These are phyloP conservation scores for Colletotrichum sp. DNA, from an alignment of 2,329 filamentous ascomycete species.

Conservation along the genomic window DNA sequence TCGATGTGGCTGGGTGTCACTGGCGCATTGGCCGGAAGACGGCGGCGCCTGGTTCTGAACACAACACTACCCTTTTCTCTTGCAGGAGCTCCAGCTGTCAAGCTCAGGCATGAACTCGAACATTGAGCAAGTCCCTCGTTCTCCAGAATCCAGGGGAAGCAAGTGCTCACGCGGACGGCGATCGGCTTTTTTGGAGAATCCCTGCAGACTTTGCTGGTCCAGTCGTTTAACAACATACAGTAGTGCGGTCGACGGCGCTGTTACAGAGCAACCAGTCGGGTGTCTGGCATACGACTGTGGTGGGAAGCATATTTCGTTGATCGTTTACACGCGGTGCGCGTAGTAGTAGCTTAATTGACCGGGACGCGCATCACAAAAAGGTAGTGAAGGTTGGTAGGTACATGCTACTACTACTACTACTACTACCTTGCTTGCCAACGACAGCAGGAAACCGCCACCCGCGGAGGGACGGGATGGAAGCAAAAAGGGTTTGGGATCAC, in stretches of 20 bases:
- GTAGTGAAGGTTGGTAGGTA: neutral
- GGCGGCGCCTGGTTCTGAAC: neutral
- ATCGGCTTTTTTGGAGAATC: constrained; percentile 13
- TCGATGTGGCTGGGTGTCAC: neutral
- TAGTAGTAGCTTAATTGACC: neutral
- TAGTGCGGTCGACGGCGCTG: neutral
- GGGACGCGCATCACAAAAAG: neutral
- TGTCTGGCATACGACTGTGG: neutral
- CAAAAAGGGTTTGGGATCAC: neutral
- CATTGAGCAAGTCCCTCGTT: neutral
- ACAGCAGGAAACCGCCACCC: neutral
- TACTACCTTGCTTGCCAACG: neutral
- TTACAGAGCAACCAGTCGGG: neutral
- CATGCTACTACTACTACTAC: neutral
- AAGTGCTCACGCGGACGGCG: neutral
- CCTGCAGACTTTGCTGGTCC: neutral
- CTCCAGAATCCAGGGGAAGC: neutral
- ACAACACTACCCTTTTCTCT: no score
- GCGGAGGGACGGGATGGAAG: neutral
- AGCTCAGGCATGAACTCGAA: neutral
- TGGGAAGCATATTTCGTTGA: neutral
- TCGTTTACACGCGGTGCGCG: neutral
- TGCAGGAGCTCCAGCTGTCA: neutral
- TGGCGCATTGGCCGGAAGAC: neutral
- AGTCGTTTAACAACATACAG: neutral